Evolutionary conservation across 352 stramenopile genomes (phyloP).

Genomic region (Phytophthora ramorum): DNA sequence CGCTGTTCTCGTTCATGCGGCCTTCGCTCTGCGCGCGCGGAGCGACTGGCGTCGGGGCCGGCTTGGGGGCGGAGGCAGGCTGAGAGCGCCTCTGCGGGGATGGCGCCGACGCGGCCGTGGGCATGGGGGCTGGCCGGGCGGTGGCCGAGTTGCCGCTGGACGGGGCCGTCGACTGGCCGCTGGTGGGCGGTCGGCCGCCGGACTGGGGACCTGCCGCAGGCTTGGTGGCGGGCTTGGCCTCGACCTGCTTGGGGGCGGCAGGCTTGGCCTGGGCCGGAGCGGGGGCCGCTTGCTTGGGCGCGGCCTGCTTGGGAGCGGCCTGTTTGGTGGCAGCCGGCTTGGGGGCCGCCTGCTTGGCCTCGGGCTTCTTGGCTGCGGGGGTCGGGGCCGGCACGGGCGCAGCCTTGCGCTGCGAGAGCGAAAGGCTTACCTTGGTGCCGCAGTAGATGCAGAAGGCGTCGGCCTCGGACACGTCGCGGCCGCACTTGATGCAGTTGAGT

Average conservation of each 20-base stretch:
- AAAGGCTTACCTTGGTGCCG: conserved; percentile 82
- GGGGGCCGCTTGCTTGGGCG: conserved; percentile 25
- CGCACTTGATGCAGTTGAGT: conserved; percentile 80
- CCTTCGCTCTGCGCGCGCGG: conserved; percentile 41
- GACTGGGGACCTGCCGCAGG: conserved; percentile 29
- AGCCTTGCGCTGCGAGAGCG: conserved; percentile 62
- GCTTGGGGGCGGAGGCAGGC: neutral
- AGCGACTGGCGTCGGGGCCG: conserved; percentile 4
- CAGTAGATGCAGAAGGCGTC: conserved; percentile 91
- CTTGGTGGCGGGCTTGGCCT: conserved; percentile 21
- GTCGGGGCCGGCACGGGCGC: conserved; percentile 20
- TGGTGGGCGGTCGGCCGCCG: conserved; percentile 37
- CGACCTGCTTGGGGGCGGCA: conserved; percentile 21
- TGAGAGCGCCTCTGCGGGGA: conserved; percentile 32
- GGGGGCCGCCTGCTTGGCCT: conserved; percentile 20
- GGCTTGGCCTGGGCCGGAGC: conserved; percentile 16
- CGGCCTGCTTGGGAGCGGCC: conserved; percentile 12
- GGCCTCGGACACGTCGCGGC: conserved; percentile 68
- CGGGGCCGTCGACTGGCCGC: conserved; percentile 32
- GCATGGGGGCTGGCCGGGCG: conserved; percentile 29
- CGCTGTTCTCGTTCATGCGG: conserved; percentile 34
- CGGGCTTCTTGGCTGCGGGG: conserved; percentile 18
- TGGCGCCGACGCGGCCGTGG: conserved; percentile 27
- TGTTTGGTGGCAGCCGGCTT: conserved; percentile 22
- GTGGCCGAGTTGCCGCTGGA: conserved; percentile 29